These are phyloP conservation scores for Xylariaceae sp. DNA, from an alignment of 2,329 filamentous ascomycete genomes.

Conservation along the genomic window DNA sequence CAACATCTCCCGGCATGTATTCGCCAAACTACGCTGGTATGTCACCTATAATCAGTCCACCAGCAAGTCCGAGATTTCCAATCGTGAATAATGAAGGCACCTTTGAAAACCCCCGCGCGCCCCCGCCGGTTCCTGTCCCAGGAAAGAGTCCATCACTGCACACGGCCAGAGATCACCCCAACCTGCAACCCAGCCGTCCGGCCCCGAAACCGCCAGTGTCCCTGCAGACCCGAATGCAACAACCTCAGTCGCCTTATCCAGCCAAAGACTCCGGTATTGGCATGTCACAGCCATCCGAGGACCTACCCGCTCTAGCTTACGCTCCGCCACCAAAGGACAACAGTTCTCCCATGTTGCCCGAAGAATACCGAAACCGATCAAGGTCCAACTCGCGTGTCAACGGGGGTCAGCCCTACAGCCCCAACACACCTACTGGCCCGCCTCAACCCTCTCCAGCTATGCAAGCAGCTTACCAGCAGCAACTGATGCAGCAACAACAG, in stretches of 20 bases:
- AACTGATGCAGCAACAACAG: slow-evolving; percentile 74
- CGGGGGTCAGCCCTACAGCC: slow-evolving; percentile 46
- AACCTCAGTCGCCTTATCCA: slow-evolving; percentile 53
- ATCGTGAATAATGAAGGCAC: slow-evolving; percentile 81
- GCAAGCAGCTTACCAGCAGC: slow-evolving; percentile 56
- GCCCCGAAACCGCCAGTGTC: slow-evolving; percentile 80
- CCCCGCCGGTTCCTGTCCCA: slow-evolving; percentile 75
- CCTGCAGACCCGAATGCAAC: slow-evolving; percentile 53
- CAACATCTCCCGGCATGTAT: slow-evolving; percentile 50
- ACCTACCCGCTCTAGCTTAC: slow-evolving; percentile 45
- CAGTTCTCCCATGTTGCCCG: slow-evolving; percentile 56
- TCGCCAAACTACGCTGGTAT: slow-evolving; percentile 54
- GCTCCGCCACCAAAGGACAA: slow-evolving; percentile 46
- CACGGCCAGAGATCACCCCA: slow-evolving; percentile 48
- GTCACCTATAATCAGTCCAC: slow-evolving; percentile 68
- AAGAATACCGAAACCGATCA: slow-evolving; percentile 63
- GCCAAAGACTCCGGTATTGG: slow-evolving; percentile 62
- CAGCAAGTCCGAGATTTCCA: slow-evolving; percentile 81
- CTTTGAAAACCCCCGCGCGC: slow-evolving; percentile 93
- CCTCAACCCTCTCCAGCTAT: slow-evolving; percentile 36
- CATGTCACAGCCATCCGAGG: slow-evolving; percentile 56
- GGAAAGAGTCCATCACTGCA: slow-evolving; percentile 41
- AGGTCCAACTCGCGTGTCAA: slow-evolving; percentile 64
- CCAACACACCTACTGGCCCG: slow-evolving; percentile 40
- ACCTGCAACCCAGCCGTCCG: slow-evolving; percentile 74